Conservation (phyloP, 2,329 filamentous ascomycete species). For the Xylaria sp. region DNA sequence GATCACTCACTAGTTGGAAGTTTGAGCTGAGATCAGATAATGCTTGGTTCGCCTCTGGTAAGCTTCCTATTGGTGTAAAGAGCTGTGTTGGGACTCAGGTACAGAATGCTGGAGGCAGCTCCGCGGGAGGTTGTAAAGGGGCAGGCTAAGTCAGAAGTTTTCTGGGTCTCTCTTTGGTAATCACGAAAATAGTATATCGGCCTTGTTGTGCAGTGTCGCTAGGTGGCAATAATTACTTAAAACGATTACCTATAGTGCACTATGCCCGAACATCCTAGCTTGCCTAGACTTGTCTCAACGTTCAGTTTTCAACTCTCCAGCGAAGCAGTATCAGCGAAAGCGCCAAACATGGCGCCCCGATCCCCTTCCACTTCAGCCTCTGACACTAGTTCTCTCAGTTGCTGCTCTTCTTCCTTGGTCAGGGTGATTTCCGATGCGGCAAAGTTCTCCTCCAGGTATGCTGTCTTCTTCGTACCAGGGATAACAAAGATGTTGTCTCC, state of each 20-base stretch:
- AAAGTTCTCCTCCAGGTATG: constrained; percentile 53
- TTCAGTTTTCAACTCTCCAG: neutral
- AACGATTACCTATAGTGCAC: neutral
- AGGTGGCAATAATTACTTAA: too few relatives aligned
- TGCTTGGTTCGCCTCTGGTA: too few relatives aligned
- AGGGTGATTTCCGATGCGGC: constrained; percentile 42
- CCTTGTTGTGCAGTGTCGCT: too few relatives aligned
- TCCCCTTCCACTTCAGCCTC: constrained; percentile 24
- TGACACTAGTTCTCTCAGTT: constrained; percentile 39
- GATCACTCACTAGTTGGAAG: too few relatives aligned
- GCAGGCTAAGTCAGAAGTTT: too few relatives aligned
- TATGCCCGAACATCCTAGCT: neutral
- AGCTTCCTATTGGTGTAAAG: too few relatives aligned
- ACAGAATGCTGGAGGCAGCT: too few relatives aligned
- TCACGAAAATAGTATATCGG: too few relatives aligned
- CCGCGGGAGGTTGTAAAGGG: too few relatives aligned
- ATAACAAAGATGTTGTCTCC: constrained; percentile 57
- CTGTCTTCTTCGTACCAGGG: constrained; percentile 52
- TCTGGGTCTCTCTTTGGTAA: too few relatives aligned
- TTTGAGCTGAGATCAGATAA: too few relatives aligned
- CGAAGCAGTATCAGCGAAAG: constrained; percentile 22
- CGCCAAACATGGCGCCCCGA: constrained; percentile 21
- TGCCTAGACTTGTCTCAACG: neutral
- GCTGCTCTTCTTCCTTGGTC: constrained; percentile 43
- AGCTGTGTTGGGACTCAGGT: too few relatives aligned